phyloP scores from a whole-genome alignment of 1,284 basidiomycete species.

The Dichomitus squalens region DNA sequence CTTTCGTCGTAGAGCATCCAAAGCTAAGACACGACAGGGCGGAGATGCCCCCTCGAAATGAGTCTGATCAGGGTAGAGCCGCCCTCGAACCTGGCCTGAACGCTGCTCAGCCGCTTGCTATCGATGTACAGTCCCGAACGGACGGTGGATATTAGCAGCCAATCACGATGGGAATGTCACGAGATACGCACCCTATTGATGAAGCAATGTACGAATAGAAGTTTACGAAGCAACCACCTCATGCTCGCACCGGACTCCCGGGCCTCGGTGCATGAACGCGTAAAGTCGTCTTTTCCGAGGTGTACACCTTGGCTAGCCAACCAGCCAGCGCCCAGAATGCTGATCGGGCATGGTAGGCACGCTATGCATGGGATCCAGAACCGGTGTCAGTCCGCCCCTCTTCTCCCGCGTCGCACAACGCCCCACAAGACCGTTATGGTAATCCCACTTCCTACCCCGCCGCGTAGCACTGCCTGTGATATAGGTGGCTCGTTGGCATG shows the following conservation, averaged over 20 bases:
- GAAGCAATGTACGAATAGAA: too few relatives aligned
- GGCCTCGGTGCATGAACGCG: too few relatives aligned
- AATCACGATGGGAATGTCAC: too few relatives aligned
- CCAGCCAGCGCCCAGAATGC: background rate
- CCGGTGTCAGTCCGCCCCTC: background rate
- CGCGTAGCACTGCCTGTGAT: background rate
- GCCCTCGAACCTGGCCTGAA: too few relatives aligned
- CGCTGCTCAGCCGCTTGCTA: too few relatives aligned
- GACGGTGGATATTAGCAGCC: too few relatives aligned
- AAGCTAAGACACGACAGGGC: background rate
- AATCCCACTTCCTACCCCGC: background rate
- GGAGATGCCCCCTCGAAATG: too few relatives aligned
- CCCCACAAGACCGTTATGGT: background rate
- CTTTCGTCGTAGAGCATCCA: background rate
- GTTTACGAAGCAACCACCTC: too few relatives aligned
- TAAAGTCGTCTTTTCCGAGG: background rate
- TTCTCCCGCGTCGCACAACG: constrained; percentile 5
- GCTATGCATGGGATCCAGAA: background rate
- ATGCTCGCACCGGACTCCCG: too few relatives aligned
- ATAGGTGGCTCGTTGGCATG: background rate
- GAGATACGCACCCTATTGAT: too few relatives aligned
- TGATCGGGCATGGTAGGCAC: background rate
- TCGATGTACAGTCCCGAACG: too few relatives aligned
- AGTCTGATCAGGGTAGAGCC: too few relatives aligned
- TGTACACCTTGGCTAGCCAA: background rate